Evolutionary conservation across 179 eudicot species (phyloP).

Genomic region (Amaranthus tricolor): DNA sequence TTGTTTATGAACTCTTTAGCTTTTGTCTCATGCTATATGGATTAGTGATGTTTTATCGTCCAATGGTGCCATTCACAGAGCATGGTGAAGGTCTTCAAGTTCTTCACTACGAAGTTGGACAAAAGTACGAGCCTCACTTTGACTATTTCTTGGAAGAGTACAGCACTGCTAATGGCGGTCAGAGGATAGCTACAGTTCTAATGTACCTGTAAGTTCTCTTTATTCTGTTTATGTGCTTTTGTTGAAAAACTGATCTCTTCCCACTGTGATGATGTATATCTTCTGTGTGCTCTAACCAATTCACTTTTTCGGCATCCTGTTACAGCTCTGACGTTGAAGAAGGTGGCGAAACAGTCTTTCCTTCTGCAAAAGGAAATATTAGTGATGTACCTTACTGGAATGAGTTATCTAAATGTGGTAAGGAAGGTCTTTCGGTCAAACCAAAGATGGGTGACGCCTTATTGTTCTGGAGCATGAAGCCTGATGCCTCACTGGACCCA

Average conservation of each 20-base stretch:
- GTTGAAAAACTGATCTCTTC: not conserved
- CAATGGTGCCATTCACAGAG: conserved; percentile 38
- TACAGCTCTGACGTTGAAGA: conserved; percentile 89
- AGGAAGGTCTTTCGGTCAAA: conserved; percentile 77
- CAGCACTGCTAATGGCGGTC: conserved; percentile 84
- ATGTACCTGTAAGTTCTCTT: conserved; percentile 86
- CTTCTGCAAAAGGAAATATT: conserved; percentile 72
- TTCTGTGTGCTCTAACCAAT: conserved; percentile 5
- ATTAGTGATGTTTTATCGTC: conserved; percentile 4
- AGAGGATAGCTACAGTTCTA: conserved; percentile 89
- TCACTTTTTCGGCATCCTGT: not conserved
- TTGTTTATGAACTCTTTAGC: not conserved
- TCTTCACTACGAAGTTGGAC: conserved; percentile 93
- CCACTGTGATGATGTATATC: not conserved
- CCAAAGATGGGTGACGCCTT: conserved; percentile 94
- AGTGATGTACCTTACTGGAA: conserved; percentile 83
- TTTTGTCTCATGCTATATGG: not conserved
- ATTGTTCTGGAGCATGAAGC: conserved; percentile 96
- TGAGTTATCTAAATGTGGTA: conserved; percentile 83
- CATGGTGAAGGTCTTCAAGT: conserved; percentile 95
- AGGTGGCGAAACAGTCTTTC: conserved; percentile 97
- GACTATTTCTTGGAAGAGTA: conserved; percentile 81
- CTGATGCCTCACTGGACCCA: conserved; percentile 80
- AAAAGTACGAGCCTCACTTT: conserved; percentile 85
- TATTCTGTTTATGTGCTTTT: not conserved